Conservation (phyloP, 148 eudicot genomes). For the Camellia sinensis region DNA sequence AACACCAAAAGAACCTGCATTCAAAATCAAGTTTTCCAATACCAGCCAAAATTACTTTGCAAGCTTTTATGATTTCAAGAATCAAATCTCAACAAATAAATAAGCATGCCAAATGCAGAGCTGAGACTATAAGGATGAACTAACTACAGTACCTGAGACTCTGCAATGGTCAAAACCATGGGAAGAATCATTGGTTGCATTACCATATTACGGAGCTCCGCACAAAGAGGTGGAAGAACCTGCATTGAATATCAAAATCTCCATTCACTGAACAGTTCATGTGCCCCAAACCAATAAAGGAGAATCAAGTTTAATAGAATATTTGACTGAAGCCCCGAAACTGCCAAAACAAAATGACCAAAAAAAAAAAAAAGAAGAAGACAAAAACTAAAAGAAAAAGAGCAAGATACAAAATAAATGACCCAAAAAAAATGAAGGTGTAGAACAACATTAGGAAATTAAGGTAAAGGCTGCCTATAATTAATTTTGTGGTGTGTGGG, state of each 20-base stretch:
- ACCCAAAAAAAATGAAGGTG: not conserved
- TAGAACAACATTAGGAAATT: too few species aligned
- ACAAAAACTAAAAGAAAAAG: not conserved
- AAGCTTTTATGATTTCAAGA: not conserved
- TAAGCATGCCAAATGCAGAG: slow-evolving; percentile 1
- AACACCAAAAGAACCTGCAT: not conserved
- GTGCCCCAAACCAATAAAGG: not conserved
- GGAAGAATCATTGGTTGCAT: slow-evolving; percentile 98
- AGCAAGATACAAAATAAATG: not conserved
- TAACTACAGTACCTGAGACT: slow-evolving; percentile 73
- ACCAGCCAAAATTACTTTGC: not conserved
- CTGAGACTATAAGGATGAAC: not conserved
- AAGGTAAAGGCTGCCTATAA: too few species aligned
- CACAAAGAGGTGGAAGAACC: slow-evolving; percentile 99
- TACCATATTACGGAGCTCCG: slow-evolving; percentile 92
- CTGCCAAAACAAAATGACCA: not conserved
- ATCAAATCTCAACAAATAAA: not conserved
- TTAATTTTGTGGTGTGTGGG: too few species aligned
- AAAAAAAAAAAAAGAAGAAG: not conserved
- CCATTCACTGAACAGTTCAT: not conserved
- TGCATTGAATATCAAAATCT: slow-evolving; percentile 31
- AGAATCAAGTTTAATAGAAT: not conserved
- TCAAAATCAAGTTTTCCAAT: not conserved
- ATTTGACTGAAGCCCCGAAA: too few species aligned
- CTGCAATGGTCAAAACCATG: slow-evolving; percentile 93